These are phyloP conservation scores for Trametes pubescens DNA, from an alignment of 1,284 basidiomycete genomes.

Conservation along the genomic window DNA sequence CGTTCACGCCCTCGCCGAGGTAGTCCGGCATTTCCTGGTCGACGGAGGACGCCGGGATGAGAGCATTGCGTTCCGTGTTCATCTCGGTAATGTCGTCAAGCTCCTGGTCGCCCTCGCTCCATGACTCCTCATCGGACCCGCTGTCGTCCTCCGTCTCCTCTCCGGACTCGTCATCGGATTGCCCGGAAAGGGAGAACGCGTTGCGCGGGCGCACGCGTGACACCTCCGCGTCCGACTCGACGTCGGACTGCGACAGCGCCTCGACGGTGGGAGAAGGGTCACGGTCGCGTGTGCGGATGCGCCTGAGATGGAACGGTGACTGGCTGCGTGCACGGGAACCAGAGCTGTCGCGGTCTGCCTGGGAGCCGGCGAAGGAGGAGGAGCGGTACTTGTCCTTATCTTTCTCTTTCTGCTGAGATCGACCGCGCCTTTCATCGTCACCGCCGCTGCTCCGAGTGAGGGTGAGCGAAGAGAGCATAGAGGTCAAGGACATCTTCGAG, in stretches of 20 bases:
- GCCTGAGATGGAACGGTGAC: conserved; percentile 74
- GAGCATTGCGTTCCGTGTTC: conserved; percentile 80
- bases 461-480: conserved; percentile 72
- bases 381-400: conserved; percentile 54
- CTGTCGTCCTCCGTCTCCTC: conserved; percentile 50
- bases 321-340: conserved; percentile 66
- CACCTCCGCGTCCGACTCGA: conserved; percentile 64
- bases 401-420: conserved; percentile 50
- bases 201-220: conserved; percentile 61
- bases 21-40: conserved; percentile 71
- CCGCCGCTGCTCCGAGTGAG: conserved; percentile 59
- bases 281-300: conserved; percentile 57
- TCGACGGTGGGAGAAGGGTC: conserved; percentile 77
- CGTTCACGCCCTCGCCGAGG: conserved; percentile 89
- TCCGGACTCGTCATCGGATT: conserved; percentile 59
- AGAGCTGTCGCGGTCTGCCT: conserved; percentile 41
- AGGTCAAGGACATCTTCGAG: conserved; percentile 68
- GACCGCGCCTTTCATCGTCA: conserved; percentile 60
- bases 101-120: conserved; percentile 61
- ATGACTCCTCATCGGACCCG: conserved; percentile 43
- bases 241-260: conserved; percentile 77
- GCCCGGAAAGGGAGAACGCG: conserved; percentile 70
- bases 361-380: conserved; percentile 52
- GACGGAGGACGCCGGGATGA: conserved; percentile 55
- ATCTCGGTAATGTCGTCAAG: conserved; percentile 82